Evolutionary conservation across 2,329 filamentous ascomycete genomes (phyloP).

Genomic region (Diplodia corticola): DNA sequence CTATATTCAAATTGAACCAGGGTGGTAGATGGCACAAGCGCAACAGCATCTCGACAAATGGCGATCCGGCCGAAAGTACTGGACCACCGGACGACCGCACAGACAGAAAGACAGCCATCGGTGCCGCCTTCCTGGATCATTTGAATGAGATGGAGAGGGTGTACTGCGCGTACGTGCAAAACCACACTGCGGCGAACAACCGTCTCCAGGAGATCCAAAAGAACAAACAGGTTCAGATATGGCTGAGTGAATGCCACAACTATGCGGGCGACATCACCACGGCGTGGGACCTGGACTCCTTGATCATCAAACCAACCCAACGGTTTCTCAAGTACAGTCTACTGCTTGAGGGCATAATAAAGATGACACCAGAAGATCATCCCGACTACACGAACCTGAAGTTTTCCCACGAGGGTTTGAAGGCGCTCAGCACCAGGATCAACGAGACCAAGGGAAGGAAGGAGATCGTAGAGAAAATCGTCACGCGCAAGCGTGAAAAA

Average conservation of each 20-base stretch:
- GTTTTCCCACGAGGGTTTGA: slow-evolving; percentile 69
- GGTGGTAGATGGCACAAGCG: slow-evolving; percentile 56
- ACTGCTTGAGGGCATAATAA: slow-evolving; percentile 75
- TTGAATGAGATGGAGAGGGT: slow-evolving; percentile 63
- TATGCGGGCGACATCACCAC: slow-evolving; percentile 89
- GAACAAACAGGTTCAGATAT: slow-evolving; percentile 62
- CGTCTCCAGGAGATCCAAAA: slow-evolving; percentile 57
- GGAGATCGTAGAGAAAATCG: slow-evolving; percentile 82
- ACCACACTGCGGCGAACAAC: slow-evolving; percentile 64
- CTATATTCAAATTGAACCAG: slow-evolving; percentile 64
- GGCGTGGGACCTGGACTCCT: slow-evolving; percentile 91
- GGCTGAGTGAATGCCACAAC: slow-evolving; percentile 90
- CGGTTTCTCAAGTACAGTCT: slow-evolving; percentile 92
- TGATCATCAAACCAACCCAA: slow-evolving; percentile 97
- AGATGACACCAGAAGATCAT: slow-evolving; percentile 77
- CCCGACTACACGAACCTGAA: slow-evolving; percentile 75
- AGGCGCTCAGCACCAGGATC: slow-evolving; percentile 65
- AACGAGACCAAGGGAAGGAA: slow-evolving; percentile 96
- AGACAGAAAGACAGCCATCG: slow-evolving; percentile 60
- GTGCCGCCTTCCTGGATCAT: slow-evolving; percentile 58
- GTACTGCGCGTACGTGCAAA: slow-evolving; percentile 65
- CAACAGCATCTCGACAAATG: slow-evolving; percentile 48
- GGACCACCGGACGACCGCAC: slow-evolving; percentile 25
- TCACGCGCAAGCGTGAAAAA: slow-evolving; percentile 83
- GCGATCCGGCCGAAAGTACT: slow-evolving; percentile 32